Evolutionary conservation across 345 rosid genomes (phyloP).

Genomic region (Salix brachista): DNA sequence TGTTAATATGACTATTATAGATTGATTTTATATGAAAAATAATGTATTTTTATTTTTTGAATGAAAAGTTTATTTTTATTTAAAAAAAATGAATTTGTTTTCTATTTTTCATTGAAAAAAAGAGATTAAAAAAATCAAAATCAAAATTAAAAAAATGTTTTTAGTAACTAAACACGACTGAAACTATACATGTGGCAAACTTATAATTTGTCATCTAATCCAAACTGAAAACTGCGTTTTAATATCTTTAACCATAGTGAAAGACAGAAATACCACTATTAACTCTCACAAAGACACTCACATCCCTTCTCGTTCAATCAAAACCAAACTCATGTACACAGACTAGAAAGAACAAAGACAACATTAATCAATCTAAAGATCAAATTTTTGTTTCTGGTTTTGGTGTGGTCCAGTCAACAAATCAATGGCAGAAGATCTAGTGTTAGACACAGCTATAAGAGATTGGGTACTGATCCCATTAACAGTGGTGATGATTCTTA

Average conservation of each 20-base stretch:
- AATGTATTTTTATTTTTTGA: too few relatives aligned
- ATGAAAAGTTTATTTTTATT: too few relatives aligned
- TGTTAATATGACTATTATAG: too few relatives aligned
- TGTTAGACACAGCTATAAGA: constrained; percentile 91
- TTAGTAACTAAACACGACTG: too few relatives aligned
- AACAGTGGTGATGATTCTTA: constrained; percentile 89
- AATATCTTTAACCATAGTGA: background rate
- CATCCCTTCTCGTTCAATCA: background rate
- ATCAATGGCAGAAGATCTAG: constrained; percentile 90
- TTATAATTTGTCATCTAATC: background rate
- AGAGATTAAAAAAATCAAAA: too few relatives aligned
- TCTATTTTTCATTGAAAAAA: too few relatives aligned
- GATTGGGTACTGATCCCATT: constrained; percentile 93
- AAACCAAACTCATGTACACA: background rate
- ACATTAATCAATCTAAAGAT: background rate
- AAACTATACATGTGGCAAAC: too few relatives aligned
- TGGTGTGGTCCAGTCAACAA: background rate
- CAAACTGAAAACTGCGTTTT: background rate
- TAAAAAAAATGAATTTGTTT: too few relatives aligned
- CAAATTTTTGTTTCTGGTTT: background rate
- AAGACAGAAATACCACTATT: background rate
- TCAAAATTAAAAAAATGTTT: too few relatives aligned
- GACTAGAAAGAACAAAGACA: background rate
- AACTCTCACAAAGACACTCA: background rate
- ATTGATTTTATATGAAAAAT: too few relatives aligned